phyloP scores from a whole-genome alignment of 73 alveolate genomes.

The Uronychia binucleata region DNA sequence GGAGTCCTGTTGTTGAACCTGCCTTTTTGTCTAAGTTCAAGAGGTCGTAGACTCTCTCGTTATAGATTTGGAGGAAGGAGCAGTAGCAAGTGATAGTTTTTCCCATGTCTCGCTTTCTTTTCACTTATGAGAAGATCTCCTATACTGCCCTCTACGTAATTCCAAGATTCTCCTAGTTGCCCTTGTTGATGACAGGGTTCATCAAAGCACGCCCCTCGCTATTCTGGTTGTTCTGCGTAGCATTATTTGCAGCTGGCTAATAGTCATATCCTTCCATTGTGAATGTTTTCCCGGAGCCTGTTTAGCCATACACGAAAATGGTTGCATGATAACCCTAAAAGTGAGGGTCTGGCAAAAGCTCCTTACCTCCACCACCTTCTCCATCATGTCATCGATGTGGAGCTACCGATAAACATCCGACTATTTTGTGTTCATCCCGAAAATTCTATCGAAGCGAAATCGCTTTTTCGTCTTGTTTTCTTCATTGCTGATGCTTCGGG shows the following conservation, averaged over 20 bases:
- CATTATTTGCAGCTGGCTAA: too few species aligned
- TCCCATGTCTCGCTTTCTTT: too few species aligned
- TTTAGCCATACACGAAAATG: neutral
- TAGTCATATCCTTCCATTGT: neutral
- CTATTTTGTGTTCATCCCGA: neutral
- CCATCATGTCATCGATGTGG: neutral
- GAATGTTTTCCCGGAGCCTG: neutral
- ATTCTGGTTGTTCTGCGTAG: too few species aligned
- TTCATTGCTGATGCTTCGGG: neutral
- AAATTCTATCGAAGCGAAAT: neutral
- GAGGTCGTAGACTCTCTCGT: slow-evolving; percentile 64
- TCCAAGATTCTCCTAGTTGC: too few species aligned
- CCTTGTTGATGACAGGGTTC: too few species aligned
- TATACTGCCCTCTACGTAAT: too few species aligned
- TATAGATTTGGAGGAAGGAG: slow-evolving; percentile 62
- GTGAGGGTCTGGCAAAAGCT: neutral
- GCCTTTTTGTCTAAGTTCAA: too few species aligned
- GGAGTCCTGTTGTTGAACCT: slow-evolving; percentile 9
- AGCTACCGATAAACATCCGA: neutral
- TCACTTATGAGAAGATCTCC: too few species aligned
- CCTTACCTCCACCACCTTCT: neutral
- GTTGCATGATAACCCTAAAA: neutral
- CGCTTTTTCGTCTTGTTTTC: neutral
- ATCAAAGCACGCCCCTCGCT: too few species aligned
- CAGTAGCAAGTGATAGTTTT: too few species aligned